A percentile compares a stretch with the other conserved stretches of the same genome.
These are phyloP conservation scores for Solanum hybrid DNA, from an alignment of 305 asterid genomes.

Conservation along the genomic window DNA sequence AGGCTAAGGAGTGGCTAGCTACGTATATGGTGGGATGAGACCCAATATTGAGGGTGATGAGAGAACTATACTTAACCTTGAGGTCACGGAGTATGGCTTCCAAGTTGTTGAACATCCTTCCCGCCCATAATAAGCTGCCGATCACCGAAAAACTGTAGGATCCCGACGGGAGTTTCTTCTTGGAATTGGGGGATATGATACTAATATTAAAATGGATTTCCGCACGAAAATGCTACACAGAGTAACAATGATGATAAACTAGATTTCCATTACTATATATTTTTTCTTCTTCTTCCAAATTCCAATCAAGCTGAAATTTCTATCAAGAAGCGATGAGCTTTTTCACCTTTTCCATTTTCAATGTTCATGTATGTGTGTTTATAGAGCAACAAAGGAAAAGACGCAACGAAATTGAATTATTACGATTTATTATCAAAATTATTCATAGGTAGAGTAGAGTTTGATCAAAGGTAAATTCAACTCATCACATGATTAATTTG, in stretches of 20 bases:
- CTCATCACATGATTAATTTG: too few relatives aligned
- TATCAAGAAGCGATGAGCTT: background rate
- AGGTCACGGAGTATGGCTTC: constrained; percentile 41
- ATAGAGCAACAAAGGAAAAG: too few relatives aligned
- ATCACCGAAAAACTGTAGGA: constrained; percentile 29
- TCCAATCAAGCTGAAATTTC: background rate
- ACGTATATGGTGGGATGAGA: constrained; percentile 3
- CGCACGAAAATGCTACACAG: background rate
- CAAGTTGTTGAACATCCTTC: constrained; percentile 30
- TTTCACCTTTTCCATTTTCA: background rate
- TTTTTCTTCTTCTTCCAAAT: background rate
- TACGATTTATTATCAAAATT: too few relatives aligned
- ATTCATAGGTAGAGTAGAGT: too few relatives aligned
- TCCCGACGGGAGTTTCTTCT: constrained; percentile 38
- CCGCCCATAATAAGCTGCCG: constrained; percentile 37
- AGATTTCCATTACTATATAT: background rate
- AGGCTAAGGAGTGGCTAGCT: background rate
- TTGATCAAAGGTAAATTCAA: too few relatives aligned
- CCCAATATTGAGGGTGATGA: constrained; percentile 36
- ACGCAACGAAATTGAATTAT: too few relatives aligned
- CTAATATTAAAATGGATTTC: background rate
- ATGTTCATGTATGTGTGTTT: too few relatives aligned
- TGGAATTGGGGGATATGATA: background rate
- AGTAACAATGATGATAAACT: background rate
- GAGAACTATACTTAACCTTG: constrained; percentile 34